These are phyloP conservation scores for Torrubiella hemipterigena DNA, from an alignment of 2,329 filamentous ascomycete genomes.

Conservation along the genomic window DNA sequence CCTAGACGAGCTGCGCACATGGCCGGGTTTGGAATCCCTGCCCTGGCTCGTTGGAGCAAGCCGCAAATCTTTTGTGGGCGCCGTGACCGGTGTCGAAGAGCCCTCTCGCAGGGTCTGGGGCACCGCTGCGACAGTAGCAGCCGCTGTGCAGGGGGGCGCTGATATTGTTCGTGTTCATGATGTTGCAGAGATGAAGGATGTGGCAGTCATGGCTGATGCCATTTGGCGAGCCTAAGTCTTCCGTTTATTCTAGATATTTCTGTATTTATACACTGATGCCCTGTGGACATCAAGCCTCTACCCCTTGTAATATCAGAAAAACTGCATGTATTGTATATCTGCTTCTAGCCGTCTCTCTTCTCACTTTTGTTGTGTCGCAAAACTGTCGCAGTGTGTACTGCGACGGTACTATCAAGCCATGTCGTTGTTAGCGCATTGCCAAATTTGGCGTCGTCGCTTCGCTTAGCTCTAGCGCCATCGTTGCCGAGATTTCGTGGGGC, in stretches of 20 bases:
- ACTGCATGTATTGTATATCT: no score
- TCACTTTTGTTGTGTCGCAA: no score
- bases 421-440: no score
- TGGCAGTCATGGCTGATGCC: constrained; percentile 83
- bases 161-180: constrained; percentile 92
- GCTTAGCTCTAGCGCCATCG: no score
- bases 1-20: constrained; percentile 50
- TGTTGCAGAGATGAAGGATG: constrained; percentile 72
- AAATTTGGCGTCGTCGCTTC: no score
- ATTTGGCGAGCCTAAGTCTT: constrained; percentile 59
- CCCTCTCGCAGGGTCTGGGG: constrained; percentile 67
- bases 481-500: no score
- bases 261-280: background rate
- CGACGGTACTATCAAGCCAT: no score
- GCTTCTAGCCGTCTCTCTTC: no score
- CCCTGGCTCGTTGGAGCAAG: constrained; percentile 88
- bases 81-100: constrained; percentile 62
- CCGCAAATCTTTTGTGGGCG: constrained; percentile 80
- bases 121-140: constrained; percentile 78
- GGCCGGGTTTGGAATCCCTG: constrained; percentile 53
- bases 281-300: background rate
- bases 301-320: no score
- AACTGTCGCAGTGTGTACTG: no score
- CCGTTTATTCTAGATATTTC: background rate
- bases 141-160: constrained; percentile 74